Base-by-base conservation (phyloP, 805 yeast genomes). In the Lachancea sp. region DNA sequence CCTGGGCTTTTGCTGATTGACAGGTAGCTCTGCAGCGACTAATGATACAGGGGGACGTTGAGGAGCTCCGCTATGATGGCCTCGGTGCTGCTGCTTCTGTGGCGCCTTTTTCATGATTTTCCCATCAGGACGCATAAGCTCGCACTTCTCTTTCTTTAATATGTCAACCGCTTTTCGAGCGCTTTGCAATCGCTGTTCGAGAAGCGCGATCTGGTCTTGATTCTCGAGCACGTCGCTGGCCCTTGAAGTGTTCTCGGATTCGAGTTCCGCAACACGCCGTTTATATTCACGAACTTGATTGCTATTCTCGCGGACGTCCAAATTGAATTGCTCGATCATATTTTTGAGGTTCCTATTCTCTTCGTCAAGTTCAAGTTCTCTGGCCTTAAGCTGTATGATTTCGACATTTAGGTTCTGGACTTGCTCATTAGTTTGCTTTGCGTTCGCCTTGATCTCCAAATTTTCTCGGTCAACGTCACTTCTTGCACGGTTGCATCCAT, bases 331-430 rank as follows among this genome's bases (percentile, higher is more conserved):
- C 13, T 55, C 61, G 15, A 51, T 37, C 13, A 27, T 40, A 19
- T 32, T 55, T 44, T 49, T 58, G 40, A 57, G 41, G 15, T 49
- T 56, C 36, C 61, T 47, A 42, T 58, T 58, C 8, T 59, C 56
- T 34, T 62, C 62, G 37, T 55, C 60, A 12, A 55, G 40, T 45
- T 60, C 58, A 27, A 58, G 44, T 37, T 54, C 63, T 38, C 49
- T 57, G 7, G 62, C 60, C 38, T 56, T 58, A n/a, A 57, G 22
- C 41, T 56, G 63, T 36, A 56, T 58, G n/a, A 58, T 42, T 36
- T 64, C 57, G 13, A 56, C 56, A 49, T 63, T 50, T 22, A 53
- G n/a, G 46, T 55, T 55, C 51, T 66, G 58, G 36, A 62, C 36
- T 55, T 67, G 59, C 48, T 61, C 62, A 31, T 53, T 55, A 3